Base-by-base conservation (phyloP, 228 moss, liverwort and hornwort species). In the Sphagnum fallax region DNA sequence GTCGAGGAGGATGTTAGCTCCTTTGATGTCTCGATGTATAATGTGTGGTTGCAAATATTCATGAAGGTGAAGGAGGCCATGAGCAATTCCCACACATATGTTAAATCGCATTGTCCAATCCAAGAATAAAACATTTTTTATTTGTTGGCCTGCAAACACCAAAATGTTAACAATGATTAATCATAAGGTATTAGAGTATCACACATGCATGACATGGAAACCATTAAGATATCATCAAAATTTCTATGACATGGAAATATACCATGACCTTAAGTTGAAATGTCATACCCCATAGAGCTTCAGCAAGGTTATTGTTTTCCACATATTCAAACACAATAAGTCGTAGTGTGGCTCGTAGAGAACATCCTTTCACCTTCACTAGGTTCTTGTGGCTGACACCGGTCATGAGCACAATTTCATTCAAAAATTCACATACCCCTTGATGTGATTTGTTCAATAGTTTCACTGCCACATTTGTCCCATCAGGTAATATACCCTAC, bases 21-120 rank as follows among this genome's bases (percentile, higher is more conserved):
- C 67, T 52, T 67, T 67, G 52, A 67, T 67, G 51, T 67, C 67
- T 5, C 52, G 52, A 60, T 60, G 60, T 10, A 67, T 67, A 15
- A 67, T 16, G 16, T 11, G 48, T 51, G 67, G 52, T 50, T 67
- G 49, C 6, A 6, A 51, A 7, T 51, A 4, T 7, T 48, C 52
- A 10, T 67, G 67, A 16, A 67, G 50, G 16, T 67, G 53, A 6
- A 51, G 51, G 13, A 67, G 12, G 7, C 67, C 67, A 0, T 52
- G 67, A 51, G 51, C 52, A 10, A 67, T 53, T 53, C 67, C 67
- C 0, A 67, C 7, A 67, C 67, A 67, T 16, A 67, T 67, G 4
- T 52, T 52, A 8, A 67, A 16, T 4, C 67, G 67, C 7, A 51
- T 51, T 67, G n/a, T 14, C 67, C 67, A 67, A 52, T 52, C 53